These are phyloP conservation scores for Rachicladosporium sp. DNA, from an alignment of 2,329 filamentous ascomycete genomes.

Conservation along the genomic window DNA sequence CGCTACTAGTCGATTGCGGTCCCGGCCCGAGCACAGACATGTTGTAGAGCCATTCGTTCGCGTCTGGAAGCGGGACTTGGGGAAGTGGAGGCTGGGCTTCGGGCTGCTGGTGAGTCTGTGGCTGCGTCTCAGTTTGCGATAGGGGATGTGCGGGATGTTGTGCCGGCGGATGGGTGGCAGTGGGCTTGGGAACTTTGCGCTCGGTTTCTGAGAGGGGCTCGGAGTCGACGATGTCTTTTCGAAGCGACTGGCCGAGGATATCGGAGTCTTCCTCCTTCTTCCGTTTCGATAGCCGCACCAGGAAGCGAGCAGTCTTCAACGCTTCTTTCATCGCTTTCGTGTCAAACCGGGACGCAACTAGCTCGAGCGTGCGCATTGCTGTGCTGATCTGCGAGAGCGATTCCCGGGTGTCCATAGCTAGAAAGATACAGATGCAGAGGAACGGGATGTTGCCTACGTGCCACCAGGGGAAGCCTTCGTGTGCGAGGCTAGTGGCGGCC, in stretches of 20 bases:
- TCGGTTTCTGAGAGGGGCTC: conserved; percentile 2
- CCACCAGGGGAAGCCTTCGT: conserved; percentile 41
- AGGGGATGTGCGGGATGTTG: neutral
- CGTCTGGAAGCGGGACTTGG: conserved; percentile 1
- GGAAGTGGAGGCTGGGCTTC: conserved; percentile 1
- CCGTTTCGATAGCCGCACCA: conserved; percentile 41
- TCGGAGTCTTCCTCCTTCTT: conserved; percentile 35
- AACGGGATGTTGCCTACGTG: conserved; percentile 49
- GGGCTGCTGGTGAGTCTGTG: neutral
- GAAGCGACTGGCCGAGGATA: conserved; percentile 18
- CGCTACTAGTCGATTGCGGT: conserved; percentile 14
- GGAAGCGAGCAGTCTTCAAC: conserved; percentile 41
- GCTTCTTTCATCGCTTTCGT: conserved; percentile 36
- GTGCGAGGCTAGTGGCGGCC: conserved; percentile 36
- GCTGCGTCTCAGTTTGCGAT: neutral
- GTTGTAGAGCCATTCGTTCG: conserved; percentile 3
- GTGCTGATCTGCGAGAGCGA: conserved; percentile 37
- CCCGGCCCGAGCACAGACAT: conserved; percentile 2
- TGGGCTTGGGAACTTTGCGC: conserved; percentile 8
- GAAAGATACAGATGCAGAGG: conserved; percentile 43
- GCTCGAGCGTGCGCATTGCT: conserved; percentile 33
- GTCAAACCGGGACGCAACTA: conserved; percentile 20
- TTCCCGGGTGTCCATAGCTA: conserved; percentile 42
- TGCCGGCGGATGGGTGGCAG: conserved; percentile 7
- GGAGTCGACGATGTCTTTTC: conserved; percentile 9